Conservation (phyloP, 768 basidiomycete genomes). For the Psilocybe subaeruginosa region DNA sequence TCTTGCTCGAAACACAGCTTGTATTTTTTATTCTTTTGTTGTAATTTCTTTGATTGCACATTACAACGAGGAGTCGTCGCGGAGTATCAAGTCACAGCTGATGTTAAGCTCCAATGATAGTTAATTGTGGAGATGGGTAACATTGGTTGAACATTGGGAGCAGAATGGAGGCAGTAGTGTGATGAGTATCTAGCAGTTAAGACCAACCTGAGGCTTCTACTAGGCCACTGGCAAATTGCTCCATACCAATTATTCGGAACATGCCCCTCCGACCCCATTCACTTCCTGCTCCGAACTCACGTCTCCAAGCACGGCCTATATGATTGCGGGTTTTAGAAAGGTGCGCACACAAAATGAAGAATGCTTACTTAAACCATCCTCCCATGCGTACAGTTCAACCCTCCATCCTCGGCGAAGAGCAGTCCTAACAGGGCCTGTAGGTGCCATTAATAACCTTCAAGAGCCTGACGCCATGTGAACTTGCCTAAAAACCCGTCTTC, state of each 20-base stretch:
- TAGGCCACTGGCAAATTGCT: constrained; percentile 65
- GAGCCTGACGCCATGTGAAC: constrained; percentile 12
- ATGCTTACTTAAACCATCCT: constrained; percentile 70
- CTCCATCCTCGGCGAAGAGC: constrained; percentile 91
- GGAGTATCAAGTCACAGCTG: too few species aligned
- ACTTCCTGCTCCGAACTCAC: constrained; percentile 65
- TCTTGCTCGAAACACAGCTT: too few species aligned
- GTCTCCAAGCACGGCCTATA: constrained; percentile 65
- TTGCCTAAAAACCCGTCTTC: constrained; percentile 85
- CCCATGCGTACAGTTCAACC: constrained; percentile 95
- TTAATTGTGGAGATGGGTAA: too few species aligned
- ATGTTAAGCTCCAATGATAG: too few species aligned
- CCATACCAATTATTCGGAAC: constrained; percentile 66
- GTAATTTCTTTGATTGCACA: too few species aligned
- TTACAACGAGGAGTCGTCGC: too few species aligned
- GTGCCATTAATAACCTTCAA: background rate
- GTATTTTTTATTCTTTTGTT: too few species aligned
- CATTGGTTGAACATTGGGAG: too few species aligned
- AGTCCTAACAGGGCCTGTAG: constrained; percentile 68
- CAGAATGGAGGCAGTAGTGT: too few species aligned
- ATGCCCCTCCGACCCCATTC: constrained; percentile 51
- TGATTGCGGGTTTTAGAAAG: background rate
- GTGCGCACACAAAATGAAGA: background rate
- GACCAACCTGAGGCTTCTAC: constrained; percentile 39
- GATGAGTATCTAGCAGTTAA: background rate